Percentiles rank a stretch among this genome's conserved stretches.
Conservation (phyloP, 2,329 filamentous ascomycete species). For the Polytolypa hystricis region DNA sequence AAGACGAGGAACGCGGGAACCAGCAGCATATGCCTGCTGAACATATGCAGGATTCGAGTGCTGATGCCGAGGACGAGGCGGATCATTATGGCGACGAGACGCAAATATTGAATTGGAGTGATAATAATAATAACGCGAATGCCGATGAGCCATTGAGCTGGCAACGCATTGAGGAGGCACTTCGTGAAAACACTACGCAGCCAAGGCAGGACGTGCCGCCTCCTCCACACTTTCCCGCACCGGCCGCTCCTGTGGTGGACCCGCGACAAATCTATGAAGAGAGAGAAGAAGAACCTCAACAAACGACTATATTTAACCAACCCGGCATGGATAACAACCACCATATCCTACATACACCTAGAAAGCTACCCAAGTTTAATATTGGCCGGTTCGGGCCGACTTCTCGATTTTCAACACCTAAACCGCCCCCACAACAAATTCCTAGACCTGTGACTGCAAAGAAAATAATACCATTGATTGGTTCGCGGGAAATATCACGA, state of each 20-base stretch:
- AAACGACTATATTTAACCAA: background rate
- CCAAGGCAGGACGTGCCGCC: background rate
- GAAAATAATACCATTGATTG: too few relatives aligned
- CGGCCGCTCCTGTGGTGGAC: too few relatives aligned
- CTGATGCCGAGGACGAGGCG: constrained; percentile 10
- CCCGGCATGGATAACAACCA: background rate
- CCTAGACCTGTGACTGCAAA: background rate
- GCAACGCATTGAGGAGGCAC: constrained; percentile 29
- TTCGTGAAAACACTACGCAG: constrained; percentile 8
- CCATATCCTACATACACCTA: constrained; percentile 1
- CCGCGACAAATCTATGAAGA: background rate
- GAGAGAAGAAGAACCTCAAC: background rate
- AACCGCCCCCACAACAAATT: background rate
- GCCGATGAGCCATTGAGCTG: constrained; percentile 23
- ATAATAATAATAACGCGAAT: background rate
- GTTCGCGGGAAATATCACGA: constrained; percentile 6
- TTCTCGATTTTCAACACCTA: constrained; percentile 11
- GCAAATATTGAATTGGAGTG: constrained; percentile 19
- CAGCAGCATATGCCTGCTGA: constrained; percentile 20
- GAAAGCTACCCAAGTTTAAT: constrained; percentile 3
- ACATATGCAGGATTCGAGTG: constrained; percentile 20
- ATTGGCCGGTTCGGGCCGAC: constrained; percentile 7
- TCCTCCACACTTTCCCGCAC: background rate
- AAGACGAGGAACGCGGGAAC: constrained; percentile 21
- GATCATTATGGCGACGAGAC: constrained; percentile 15